Evolutionary conservation across 2,329 filamentous ascomycete genomes (phyloP).

Genomic region (Leptographium lundbergii): DNA sequence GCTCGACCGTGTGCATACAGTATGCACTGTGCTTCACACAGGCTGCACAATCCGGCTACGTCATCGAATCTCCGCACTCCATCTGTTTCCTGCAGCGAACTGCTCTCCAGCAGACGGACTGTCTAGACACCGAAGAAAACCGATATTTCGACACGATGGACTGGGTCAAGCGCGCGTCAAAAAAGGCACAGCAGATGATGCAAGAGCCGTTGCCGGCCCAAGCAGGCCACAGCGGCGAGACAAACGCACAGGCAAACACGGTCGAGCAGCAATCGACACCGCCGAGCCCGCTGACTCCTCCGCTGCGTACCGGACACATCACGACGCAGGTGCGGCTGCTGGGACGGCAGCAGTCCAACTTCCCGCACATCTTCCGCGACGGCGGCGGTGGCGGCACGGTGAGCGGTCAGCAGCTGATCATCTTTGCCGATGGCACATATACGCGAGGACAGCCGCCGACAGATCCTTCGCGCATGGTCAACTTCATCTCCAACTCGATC

Average conservation of each 20-base stretch:
- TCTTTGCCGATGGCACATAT: conserved; percentile 11
- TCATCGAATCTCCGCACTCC: too few species aligned
- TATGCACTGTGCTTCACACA: too few species aligned
- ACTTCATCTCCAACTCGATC: conserved; percentile 11
- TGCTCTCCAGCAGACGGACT: neutral
- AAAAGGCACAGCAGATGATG: conserved; percentile 5
- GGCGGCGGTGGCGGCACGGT: conserved; percentile 12
- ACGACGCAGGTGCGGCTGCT: conserved; percentile 4
- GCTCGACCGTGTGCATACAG: too few species aligned
- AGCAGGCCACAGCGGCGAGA: neutral
- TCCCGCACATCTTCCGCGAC: conserved; percentile 11
- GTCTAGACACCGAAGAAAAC: neutral
- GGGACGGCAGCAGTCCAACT: conserved; percentile 10
- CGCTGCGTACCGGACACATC: neutral
- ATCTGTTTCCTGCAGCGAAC: too few species aligned
- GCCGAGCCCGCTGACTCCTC: neutral
- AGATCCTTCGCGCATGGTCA: conserved; percentile 5
- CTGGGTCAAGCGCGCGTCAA: conserved; percentile 6
- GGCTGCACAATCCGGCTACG: too few species aligned
- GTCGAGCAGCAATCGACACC: too few species aligned
- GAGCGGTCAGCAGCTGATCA: conserved; percentile 9
- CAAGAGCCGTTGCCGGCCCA: neutral
- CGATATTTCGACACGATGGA: conserved; percentile 1
- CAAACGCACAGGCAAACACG: neutral
- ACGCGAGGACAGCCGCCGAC: conserved; percentile 9